phyloP scores from a whole-genome alignment of 768 basidiomycete genomes.

The Podaxis sp. region DNA sequence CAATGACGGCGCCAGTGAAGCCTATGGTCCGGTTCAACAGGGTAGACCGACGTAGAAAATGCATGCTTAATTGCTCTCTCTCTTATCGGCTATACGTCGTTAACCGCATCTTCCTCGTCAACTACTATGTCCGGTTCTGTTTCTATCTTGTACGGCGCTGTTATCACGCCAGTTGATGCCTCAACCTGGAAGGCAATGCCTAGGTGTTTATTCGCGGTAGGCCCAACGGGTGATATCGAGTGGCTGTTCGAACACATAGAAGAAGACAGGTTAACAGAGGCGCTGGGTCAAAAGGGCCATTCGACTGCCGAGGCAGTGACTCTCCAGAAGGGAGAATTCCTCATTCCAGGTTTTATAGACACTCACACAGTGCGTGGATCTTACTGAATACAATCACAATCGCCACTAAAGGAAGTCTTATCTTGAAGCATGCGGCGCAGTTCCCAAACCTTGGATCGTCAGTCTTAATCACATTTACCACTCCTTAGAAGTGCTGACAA shows the following conservation, averaged over 20 bases:
- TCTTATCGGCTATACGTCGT: background rate
- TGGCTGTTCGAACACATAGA: conserved; percentile 70
- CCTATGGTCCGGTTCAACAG: background rate
- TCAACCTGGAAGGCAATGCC: conserved; percentile 46
- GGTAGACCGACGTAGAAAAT: background rate
- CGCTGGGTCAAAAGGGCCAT: conserved; percentile 51
- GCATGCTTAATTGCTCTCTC: background rate
- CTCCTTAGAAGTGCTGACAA: background rate
- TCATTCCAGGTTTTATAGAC: conserved; percentile 89
- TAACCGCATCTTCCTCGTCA: background rate
- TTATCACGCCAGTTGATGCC: conserved; percentile 52
- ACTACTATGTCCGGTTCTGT: conserved; percentile 19
- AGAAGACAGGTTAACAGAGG: conserved; percentile 44
- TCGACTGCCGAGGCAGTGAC: conserved; percentile 40
- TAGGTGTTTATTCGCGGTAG: conserved; percentile 55
- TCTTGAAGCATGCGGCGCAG: conserved; percentile 73
- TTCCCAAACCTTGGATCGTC: conserved; percentile 70
- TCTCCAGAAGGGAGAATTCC: conserved; percentile 58
- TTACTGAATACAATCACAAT: background rate
- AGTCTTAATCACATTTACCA: conserved; percentile 18
- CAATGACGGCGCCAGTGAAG: background rate
- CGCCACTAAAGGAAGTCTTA: background rate
- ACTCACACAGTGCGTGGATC: conserved; percentile 75
- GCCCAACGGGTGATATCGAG: conserved; percentile 49
- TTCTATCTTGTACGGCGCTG: conserved; percentile 50